phyloP scores from a whole-genome alignment of 2,329 filamentous ascomycete genomes.

The Fusarium agapanthi region DNA sequence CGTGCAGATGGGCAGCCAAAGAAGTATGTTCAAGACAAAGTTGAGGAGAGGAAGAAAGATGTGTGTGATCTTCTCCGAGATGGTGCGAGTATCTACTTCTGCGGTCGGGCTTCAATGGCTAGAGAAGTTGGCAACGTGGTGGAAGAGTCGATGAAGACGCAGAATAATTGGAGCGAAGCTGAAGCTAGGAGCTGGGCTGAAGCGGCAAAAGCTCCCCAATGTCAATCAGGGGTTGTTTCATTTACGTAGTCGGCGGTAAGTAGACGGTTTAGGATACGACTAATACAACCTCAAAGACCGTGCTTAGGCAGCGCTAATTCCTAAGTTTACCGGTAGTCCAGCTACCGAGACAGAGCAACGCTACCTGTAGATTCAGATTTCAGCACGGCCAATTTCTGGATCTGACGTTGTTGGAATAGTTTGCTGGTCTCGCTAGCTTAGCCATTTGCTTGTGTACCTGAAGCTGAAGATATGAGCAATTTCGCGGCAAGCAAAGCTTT shows the following conservation, averaged over 20 bases:
- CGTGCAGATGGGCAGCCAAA: constrained; percentile 13
- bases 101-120: constrained; percentile 53
- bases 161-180: constrained; percentile 50
- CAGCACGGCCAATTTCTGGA: background rate
- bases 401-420: background rate
- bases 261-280: background rate
- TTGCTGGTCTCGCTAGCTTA: background rate
- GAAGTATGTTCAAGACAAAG: constrained; percentile 51
- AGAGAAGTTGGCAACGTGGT: constrained; percentile 53
- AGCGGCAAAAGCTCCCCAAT: constrained; percentile 23
- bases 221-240: background rate
- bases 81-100: constrained; percentile 53
- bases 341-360: background rate
- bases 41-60: constrained; percentile 44
- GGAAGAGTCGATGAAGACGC: constrained; percentile 46
- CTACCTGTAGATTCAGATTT: background rate
- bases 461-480: background rate
- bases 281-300: background rate
- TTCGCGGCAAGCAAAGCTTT: background rate
- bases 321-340: background rate
- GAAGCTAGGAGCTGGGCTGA: constrained; percentile 57
- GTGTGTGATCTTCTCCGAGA: constrained; percentile 44
- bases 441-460: background rate
- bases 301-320: background rate
- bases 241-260: background rate